Evolutionary conservation across 2,329 filamentous ascomycete genomes (phyloP), one percentile per base, ranked within the genome.

Genomic region (Monilinia fructicola): DNA sequence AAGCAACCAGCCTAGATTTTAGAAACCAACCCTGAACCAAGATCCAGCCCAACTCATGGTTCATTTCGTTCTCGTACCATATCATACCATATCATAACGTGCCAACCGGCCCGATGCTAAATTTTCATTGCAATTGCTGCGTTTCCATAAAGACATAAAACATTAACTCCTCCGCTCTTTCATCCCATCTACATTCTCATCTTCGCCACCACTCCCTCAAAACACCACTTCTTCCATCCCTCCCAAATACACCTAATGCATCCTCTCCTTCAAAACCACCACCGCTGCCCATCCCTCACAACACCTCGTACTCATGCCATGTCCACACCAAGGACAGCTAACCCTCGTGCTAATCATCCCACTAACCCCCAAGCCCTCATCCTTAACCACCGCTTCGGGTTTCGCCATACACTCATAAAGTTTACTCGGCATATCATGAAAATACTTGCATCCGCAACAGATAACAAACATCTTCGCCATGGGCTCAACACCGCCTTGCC

Each of bases 271-370:
- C 72, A 91, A 78, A 69, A 88, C 85, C 4, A 92, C 84, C 54
- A 88, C 81, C 1, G 89, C 86, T 14, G 86, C 85, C 78, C 89
- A 89, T 10, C 88, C 89, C 14, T 87, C 83, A 75, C 89, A 92
- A 77, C 89, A 92, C 67, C 78, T 79, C 18, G 83, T 88, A 70
- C 81, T 87, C 88, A 92, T 91, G 60, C 84, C 83, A 78, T 92
- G 89, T 54, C 81, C 80, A 75, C 89, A 92, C 89, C 89, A 91
- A 11, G 88, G 88, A 74, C 89, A 91, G 70, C 84, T 85, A 35
- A 90, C 85, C 73, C 83, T 85, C 70, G 87, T 87, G 11, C 82
- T 85, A 54, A 88, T 81, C 9, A 83, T 78, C 1, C 85, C 85
- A 53, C 81, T 81, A 54, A 86, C 84, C 0, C 84, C 84, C 7